These are phyloP conservation scores for Truncatella angustata DNA, from an alignment of 2,329 filamentous ascomycete genomes.

Conservation along the genomic window DNA sequence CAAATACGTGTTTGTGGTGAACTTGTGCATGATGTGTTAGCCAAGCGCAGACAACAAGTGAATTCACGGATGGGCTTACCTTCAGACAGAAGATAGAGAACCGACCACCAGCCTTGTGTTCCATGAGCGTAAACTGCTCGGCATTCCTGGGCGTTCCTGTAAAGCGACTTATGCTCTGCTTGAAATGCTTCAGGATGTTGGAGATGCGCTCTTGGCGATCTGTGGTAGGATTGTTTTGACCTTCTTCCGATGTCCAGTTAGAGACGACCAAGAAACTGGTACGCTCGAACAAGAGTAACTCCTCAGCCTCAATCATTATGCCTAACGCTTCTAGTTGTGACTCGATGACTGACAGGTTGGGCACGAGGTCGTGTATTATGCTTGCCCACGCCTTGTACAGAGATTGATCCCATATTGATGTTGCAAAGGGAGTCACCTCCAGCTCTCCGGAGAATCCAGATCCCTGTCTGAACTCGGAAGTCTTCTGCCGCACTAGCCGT, in stretches of 20 bases:
- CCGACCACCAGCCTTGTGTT: constrained; percentile 70
- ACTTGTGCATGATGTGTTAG: constrained; percentile 30
- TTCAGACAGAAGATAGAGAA: constrained; percentile 96
- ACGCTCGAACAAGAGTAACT: constrained; percentile 91
- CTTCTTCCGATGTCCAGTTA: constrained; percentile 75
- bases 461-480: constrained; percentile 50
- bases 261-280: constrained; percentile 97
- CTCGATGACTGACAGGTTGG: constrained; percentile 86
- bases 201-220: constrained; percentile 93
- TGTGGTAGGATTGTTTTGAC: constrained; percentile 78
- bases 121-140: constrained; percentile 78
- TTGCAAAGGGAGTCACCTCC: constrained; percentile 84
- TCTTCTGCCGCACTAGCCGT: constrained; percentile 72
- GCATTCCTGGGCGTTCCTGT: constrained; percentile 78
- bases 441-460: constrained; percentile 45
- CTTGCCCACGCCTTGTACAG: constrained; percentile 98
- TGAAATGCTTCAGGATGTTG: constrained; percentile 98
- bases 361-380: constrained; percentile 97
- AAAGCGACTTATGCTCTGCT: constrained; percentile 76
- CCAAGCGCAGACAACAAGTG: neutral
- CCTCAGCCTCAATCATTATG: constrained; percentile 84
- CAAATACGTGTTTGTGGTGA: constrained; percentile 97
- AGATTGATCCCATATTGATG: constrained; percentile 97
- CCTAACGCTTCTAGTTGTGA: constrained; percentile 79
- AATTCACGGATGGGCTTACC: constrained; percentile 7